Evolutionary conservation across 176 grass and related monocot species (phyloP), one percentile per base, ranked within the genome.

Genomic region (Zoysia pacifica): DNA sequence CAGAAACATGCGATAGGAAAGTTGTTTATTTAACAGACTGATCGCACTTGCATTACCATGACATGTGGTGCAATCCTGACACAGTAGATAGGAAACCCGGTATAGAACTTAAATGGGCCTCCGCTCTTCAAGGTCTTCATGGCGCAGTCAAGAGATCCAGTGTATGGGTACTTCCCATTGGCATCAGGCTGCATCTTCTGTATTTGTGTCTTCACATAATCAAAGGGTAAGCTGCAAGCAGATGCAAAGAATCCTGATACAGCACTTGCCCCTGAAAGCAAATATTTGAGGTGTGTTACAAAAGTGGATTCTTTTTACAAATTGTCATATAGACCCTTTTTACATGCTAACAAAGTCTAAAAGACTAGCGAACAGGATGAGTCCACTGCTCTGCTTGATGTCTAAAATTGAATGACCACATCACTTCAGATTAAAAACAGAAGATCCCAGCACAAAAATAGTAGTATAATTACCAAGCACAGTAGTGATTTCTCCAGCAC

Each of bases 101-200:
- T 93, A 79, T 97, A 97, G 67, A 97, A 97, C 81, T 97, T 97
- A 43, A 93, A 97, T 49, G 94, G 94, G 12, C 91, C 94, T 6
- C 94, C 91, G 36, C 84, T 87, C 68, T 97, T 91, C 44, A 97
- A 88, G 75, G 91, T 97, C 84, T 97, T 84, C 78, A 97, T 28
- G 59, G 82, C 87, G 71, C 94, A 97, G 71, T 97, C 94, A 76
- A 97, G 74, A 65, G 94, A 94, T 5, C 91, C 94, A 11, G 91
- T 88, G 76, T 97, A 97, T 18, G 91, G 94, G 78, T 94, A 97
- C 77, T 97, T 97, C 44, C 94, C 91, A 44, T 71, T 86, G 78
- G 91, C 89, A 84, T 97, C 94, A 51, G 91, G 94, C 68, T 97
- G 94, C 94, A 97, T 97, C 84, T 97, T 97, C 62, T 97, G 94